phyloP scores from a whole-genome alignment of 2,329 filamentous ascomycete genomes.

The Rutstroemia sydowiana region DNA sequence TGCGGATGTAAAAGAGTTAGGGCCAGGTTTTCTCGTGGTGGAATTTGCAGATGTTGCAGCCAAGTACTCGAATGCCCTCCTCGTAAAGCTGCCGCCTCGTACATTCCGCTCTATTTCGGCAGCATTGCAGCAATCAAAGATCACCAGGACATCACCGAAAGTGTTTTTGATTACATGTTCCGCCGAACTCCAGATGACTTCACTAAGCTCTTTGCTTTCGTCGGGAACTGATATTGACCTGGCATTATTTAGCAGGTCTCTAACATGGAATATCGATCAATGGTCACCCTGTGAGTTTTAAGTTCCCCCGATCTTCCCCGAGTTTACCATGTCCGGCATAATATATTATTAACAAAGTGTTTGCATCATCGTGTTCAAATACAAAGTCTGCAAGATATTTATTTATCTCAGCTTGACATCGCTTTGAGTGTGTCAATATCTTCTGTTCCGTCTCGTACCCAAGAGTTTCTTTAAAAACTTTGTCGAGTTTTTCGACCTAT shows the following conservation, averaged over 20 bases:
- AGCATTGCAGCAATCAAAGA: conserved; percentile 21
- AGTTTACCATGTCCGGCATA: conserved; percentile 4
- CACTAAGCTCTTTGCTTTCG: background rate
- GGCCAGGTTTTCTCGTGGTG: conserved; percentile 11
- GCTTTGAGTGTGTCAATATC: background rate
- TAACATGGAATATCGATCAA: background rate
- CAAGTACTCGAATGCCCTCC: conserved; percentile 17
- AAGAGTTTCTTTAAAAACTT: background rate
- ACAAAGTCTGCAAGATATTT: background rate
- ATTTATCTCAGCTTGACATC: background rate
- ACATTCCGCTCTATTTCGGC: conserved; percentile 5
- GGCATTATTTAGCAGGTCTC: background rate
- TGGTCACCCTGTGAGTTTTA: background rate
- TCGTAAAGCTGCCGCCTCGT: background rate
- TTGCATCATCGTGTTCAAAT: background rate
- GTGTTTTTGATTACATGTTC: conserved; percentile 3
- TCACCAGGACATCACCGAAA: conserved; percentile 12
- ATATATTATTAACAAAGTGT: background rate
- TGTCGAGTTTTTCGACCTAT: background rate
- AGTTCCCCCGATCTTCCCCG: background rate
- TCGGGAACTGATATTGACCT: background rate
- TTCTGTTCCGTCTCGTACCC: background rate
- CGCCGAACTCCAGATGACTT: background rate
- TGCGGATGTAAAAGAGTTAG: background rate
- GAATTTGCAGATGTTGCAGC: conserved; percentile 11